phyloP scores from a whole-genome alignment of 1,139 yeast genomes.

The Yamadazyma kanchanaburiensis region DNA sequence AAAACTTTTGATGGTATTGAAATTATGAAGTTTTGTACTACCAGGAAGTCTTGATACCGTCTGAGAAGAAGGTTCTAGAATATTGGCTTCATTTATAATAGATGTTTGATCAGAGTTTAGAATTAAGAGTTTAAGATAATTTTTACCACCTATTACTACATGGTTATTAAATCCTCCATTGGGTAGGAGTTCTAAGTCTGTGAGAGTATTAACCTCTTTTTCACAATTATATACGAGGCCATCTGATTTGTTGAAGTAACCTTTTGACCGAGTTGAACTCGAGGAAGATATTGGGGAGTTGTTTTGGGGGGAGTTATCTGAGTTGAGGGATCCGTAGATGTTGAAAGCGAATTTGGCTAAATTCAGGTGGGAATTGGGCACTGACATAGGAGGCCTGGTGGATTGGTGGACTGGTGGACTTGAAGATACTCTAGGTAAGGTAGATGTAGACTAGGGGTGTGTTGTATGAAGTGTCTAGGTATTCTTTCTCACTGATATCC shows the following conservation, averaged over 20 bases:
- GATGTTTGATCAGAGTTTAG: constrained; percentile 38
- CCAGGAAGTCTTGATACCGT: constrained; percentile 35
- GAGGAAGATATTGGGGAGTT: constrained; percentile 15
- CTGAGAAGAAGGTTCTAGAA: constrained; percentile 40
- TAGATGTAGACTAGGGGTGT: too few species aligned
- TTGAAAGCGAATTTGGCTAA: constrained; percentile 34
- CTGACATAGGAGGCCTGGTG: too few species aligned
- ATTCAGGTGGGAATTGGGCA: constrained; percentile 15
- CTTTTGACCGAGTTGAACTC: constrained; percentile 14
- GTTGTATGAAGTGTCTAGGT: too few species aligned
- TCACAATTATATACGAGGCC: constrained; percentile 25
- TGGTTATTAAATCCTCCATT: constrained; percentile 25
- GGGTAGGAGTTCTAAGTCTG: constrained; percentile 19
- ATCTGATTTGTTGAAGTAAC: constrained; percentile 6
- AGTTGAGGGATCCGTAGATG: constrained; percentile 27
- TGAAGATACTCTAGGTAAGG: too few species aligned
- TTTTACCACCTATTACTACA: constrained; percentile 59
- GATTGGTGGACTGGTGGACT: too few species aligned
- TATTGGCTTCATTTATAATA: constrained; percentile 38
- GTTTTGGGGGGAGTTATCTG: constrained; percentile 1
- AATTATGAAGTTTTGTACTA: constrained; percentile 36
- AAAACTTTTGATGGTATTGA: constrained; percentile 38
- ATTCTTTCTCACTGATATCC: too few species aligned
- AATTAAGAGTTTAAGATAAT: constrained; percentile 48
- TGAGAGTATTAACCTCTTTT: constrained; percentile 24